Base-by-base conservation (phyloP, 1,284 basidiomycete species). In the Psilocybe mexicana region DNA sequence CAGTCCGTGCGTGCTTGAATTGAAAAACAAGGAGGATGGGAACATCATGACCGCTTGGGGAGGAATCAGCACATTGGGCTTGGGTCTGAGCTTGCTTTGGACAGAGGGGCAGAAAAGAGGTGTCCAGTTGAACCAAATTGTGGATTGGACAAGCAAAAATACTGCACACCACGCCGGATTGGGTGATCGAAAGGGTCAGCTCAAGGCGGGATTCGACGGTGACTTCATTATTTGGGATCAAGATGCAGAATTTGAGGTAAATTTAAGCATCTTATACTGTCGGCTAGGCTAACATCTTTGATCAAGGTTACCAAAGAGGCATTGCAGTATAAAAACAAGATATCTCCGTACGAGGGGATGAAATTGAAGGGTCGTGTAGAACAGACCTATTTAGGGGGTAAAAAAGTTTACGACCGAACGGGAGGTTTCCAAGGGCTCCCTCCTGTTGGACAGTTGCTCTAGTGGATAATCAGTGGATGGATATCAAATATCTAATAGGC, bases 31-130 rank as follows among this genome's bases (percentile, higher is more conserved):
- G n/a, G 86, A 89, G 24, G 79, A 83, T 44, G 89, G 92, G 1
- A 82, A 94, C 67, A 81, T 96, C 61, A 91, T 96, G 88, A 72
- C 78, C 23, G 93, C 95, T 0, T 97, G 95, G 95, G 95, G 95
- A 53, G 95, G 95, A 0, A 92, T 97, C 61, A 90, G 88, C 59
- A 89, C 92, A 2, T 81, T 97, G 24, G 95, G 95, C 3, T 77
- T 97, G 12, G 95, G 95, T 0, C 73, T 96, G 47, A 91, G 90
- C 69, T 73, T 96, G 50, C 68, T 97, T 46, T 94, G 91, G 89
- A 95, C 92, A 0, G 92, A 95, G 70, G 85, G 80, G 6, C 72
- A 70, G 52, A 85, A 81, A 67, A 76, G 89, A 48, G 82, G 82
- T 12, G 72, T 87, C 2, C 73, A 79, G 1, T 77, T 95, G 47